Evolutionary conservation across 345 rosid genomes (phyloP), one percentile per base, ranked within the genome.

Genomic region (Euphorbia peplus): DNA sequence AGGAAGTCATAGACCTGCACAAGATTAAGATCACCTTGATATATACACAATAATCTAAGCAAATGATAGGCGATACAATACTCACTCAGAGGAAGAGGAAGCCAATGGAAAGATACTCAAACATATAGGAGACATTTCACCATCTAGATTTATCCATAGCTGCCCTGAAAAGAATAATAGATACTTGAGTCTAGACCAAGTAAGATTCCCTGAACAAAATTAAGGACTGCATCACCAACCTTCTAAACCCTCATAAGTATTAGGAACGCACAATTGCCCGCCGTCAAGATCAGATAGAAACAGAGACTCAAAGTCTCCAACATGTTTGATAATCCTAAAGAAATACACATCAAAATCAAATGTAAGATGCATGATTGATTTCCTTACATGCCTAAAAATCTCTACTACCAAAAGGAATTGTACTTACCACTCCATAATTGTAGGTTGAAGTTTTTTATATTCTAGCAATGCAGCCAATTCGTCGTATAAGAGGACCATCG

Each of bases 91-190:
- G 72, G 86, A 83, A 67, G 90, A 82, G 73, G 84, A 87, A 69
- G 86, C 85, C 75, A 89, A 64, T 60, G 87, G 85, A 73, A 89
- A 79, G 79, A 89, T 86, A 81, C 80, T 86, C 82, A 91, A 75
- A 78, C 92, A 91, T 75, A 91, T 76, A 47, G 96, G 96, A 75
- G 97, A 89, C 74, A 86, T 81, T 75, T 77, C 82, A 64, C 97
- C 97, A 70, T 91, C 97, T 81, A 89, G 84, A 75, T 91, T 91
- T 96, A 91, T 89, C 96, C 96, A 91, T 24, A 89, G 83, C 77
- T 91, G 89, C 41, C 97, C 97, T 91, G 67, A 82, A 73, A 74
- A 28, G 46, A 11, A 67, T 70, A 70, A 66, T 39, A 46, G 25
- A 76, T 64, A 67, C 57, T 61, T 18, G 53, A 75, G 30, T 64